A percentile compares a stretch with the other conserved stretches of the same genome.
phyloP scores from a whole-genome alignment of 179 eudicot species.

The Pouteria campechiana region DNA sequence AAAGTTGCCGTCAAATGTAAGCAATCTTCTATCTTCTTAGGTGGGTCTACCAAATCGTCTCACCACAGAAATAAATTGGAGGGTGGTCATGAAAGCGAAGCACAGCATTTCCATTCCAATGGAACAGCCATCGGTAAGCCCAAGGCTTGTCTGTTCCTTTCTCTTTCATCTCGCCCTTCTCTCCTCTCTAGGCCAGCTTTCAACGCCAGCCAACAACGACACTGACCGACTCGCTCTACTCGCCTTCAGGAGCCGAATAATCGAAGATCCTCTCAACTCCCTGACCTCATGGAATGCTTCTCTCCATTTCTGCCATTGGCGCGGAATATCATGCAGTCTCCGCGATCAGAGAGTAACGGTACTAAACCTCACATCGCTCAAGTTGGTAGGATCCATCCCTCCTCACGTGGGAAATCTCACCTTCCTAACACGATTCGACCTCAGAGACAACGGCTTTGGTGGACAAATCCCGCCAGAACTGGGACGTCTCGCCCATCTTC shows the following conservation, averaged over 20 bases:
- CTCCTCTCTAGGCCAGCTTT: no score
- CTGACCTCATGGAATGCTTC: conserved; percentile 4
- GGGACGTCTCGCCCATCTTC: not conserved
- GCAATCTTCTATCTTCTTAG: no score
- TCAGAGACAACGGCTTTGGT: not conserved
- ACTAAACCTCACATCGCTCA: not conserved
- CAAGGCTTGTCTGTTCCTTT: no score
- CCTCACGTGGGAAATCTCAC: conserved; percentile 7
- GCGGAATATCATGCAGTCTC: conserved; percentile 3
- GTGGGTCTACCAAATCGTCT: no score
- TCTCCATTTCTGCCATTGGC: conserved; percentile 4
- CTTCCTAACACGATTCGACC: not conserved
- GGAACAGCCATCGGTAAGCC: no score
- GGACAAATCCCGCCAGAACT: conserved; percentile 3
- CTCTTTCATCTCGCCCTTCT: no score
- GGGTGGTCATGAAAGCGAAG: no score
- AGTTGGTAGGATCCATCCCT: conserved; percentile 1
- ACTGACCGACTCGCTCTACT: conserved; percentile 2
- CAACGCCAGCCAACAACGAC: no score
- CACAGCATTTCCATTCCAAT: no score
- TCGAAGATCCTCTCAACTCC: not conserved
- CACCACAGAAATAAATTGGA: no score
- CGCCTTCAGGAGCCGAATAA: not conserved
- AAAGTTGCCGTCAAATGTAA: no score
- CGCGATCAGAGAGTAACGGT: conserved; percentile 7